A percentile compares a stretch with the other conserved stretches of the same genome.
phyloP scores from a whole-genome alignment of 2,329 filamentous ascomycete genomes.

The Epichloe elymi region DNA sequence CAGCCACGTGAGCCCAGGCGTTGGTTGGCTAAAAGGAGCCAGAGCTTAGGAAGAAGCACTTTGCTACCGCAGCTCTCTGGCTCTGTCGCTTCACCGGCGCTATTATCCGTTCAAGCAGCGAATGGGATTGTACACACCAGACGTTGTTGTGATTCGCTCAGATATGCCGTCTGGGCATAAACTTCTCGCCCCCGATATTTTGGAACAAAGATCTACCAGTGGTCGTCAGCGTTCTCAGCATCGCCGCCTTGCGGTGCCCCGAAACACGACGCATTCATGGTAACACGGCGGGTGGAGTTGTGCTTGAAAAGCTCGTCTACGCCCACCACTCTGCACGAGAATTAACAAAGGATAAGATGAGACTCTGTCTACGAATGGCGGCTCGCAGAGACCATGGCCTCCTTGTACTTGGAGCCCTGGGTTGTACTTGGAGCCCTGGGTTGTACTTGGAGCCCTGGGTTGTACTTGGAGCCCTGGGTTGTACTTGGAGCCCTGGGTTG shows the following conservation, averaged over 20 bases:
- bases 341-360: slow-evolving; percentile 49
- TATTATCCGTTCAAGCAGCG: slow-evolving; percentile 41
- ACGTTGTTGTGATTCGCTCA: slow-evolving; percentile 44
- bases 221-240: slow-evolving; percentile 45
- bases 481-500: slow-evolving; percentile 59
- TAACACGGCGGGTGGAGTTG: slow-evolving; percentile 9
- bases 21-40: slow-evolving; percentile 48
- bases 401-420: slow-evolving; percentile 54
- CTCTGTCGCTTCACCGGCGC: slow-evolving; percentile 27
- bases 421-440: too few species aligned
- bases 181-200: slow-evolving; percentile 26
- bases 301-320: slow-evolving; percentile 24
- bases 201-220: slow-evolving; percentile 28
- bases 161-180: slow-evolving; percentile 31
- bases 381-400: slow-evolving; percentile 41
- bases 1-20: slow-evolving; percentile 42
- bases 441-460: too few species aligned
- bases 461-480: too few species aligned
- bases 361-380: slow-evolving; percentile 45
- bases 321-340: slow-evolving; percentile 30
- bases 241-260: slow-evolving; percentile 41
- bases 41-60: slow-evolving; percentile 57
- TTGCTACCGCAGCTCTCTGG: slow-evolving; percentile 48
- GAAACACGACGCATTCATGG: slow-evolving; percentile 9
- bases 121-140: slow-evolving; percentile 45